Percentiles rank a stretch among this genome's conserved stretches.
These are phyloP conservation scores for Lunularia cruciata DNA, from an alignment of 225 moss, liverwort and hornwort species.

Conservation along the genomic window DNA sequence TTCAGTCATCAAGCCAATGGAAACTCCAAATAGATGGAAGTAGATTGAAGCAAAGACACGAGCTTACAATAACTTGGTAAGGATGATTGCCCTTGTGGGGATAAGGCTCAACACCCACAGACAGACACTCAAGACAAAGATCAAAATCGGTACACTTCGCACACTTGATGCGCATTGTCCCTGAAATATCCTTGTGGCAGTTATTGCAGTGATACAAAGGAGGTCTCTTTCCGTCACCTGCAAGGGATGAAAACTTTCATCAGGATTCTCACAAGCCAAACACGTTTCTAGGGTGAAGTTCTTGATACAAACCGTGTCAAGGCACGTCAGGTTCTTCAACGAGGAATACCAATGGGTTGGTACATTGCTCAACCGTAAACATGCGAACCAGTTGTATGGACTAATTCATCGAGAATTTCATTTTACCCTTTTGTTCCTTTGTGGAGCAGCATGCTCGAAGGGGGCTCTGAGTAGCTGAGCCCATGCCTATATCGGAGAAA, in stretches of 20 bases:
- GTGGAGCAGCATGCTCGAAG: too few species aligned
- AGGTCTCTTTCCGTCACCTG: slow-evolving; percentile 91
- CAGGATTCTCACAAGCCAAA: not conserved
- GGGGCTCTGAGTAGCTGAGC: too few species aligned
- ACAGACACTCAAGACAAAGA: slow-evolving; percentile 95
- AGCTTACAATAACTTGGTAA: slow-evolving; percentile 85
- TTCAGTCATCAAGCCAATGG: too few species aligned
- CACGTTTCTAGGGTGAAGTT: too few species aligned
- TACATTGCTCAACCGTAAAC: too few species aligned
- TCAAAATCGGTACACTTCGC: slow-evolving; percentile 95
- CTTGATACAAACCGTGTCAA: too few species aligned
- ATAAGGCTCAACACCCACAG: slow-evolving; percentile 93
- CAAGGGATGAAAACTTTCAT: slow-evolving; percentile 5
- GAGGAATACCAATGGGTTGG: too few species aligned
- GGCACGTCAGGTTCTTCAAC: too few species aligned
- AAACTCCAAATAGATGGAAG: not conserved
- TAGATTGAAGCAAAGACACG: not conserved
- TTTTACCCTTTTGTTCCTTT: too few species aligned
- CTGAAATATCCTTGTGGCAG: slow-evolving; percentile 94
- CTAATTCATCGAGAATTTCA: too few species aligned
- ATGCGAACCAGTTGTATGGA: too few species aligned
- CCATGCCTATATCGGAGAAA: too few species aligned
- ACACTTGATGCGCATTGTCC: slow-evolving; percentile 89
- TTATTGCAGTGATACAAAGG: slow-evolving; percentile 91
- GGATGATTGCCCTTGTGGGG: slow-evolving; percentile 97